phyloP scores from a whole-genome alignment of 169 alveolate genomes.

The Plasmodium cynomolgi region DNA sequence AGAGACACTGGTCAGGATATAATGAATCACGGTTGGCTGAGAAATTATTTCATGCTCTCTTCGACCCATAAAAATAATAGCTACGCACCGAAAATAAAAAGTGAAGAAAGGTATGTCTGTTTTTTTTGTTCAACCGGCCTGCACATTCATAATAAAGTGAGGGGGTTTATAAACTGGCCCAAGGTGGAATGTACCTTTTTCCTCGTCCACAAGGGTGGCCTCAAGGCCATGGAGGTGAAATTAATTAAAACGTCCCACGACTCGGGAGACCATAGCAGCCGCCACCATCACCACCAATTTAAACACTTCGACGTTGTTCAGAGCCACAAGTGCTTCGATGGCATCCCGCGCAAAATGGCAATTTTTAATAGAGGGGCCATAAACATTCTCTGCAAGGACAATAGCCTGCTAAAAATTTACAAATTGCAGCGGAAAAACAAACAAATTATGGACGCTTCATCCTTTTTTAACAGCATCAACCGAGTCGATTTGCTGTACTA shows the following conservation, averaged over 20 bases:
- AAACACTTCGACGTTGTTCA: background rate
- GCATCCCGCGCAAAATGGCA: constrained; percentile 35
- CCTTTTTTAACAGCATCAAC: constrained; percentile 59
- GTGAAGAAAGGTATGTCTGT: constrained; percentile 55
- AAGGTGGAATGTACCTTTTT: constrained; percentile 58
- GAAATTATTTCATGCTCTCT: background rate
- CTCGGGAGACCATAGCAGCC: background rate
- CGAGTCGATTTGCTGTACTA: constrained; percentile 19
- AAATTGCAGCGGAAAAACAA: constrained; percentile 58
- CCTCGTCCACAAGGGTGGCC: constrained; percentile 11
- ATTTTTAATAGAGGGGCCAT: constrained; percentile 10
- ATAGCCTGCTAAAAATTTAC: constrained; percentile 39
- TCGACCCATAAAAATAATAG: background rate
- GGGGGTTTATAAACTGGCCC: constrained; percentile 71
- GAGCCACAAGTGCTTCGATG: constrained; percentile 53
- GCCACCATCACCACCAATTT: background rate
- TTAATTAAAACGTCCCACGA: constrained; percentile 43
- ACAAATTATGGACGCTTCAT: constrained; percentile 45
- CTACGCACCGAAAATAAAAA: constrained; percentile 56
- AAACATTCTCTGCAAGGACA: constrained; percentile 45
- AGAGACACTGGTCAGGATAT: background rate
- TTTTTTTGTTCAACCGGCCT: constrained; percentile 50
- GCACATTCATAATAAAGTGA: constrained; percentile 52
- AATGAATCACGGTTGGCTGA: constrained; percentile 4
- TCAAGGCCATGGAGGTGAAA: constrained; percentile 26